These are phyloP conservation scores for Wickerhamiella pararugosa DNA, from an alignment of 1,139 yeast species.

Conservation along the genomic window DNA sequence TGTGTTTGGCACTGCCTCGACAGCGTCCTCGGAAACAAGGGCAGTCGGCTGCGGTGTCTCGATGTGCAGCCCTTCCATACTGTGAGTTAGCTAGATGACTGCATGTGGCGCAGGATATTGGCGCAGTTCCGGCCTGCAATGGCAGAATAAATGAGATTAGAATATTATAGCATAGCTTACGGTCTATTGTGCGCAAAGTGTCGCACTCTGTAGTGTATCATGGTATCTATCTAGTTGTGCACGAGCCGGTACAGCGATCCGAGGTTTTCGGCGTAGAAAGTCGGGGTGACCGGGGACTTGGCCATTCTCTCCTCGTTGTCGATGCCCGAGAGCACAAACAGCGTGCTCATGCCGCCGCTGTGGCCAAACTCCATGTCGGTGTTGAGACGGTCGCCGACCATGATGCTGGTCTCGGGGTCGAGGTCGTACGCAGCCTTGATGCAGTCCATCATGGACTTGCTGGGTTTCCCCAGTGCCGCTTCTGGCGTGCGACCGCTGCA, in stretches of 20 bases:
- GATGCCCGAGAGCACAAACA: conserved; percentile 82
- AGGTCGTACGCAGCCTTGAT: conserved; percentile 54
- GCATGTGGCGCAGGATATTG: no score
- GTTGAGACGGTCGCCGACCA: conserved; percentile 92
- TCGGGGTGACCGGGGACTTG: conserved; percentile 1
- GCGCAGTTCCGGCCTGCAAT: no score
- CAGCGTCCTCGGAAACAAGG: no score
- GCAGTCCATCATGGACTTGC: conserved; percentile 78
- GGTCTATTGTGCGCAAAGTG: no score
- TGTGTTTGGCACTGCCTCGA: no score
- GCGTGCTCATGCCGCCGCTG: conserved; percentile 68
- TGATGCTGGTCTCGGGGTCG: conserved; percentile 53
- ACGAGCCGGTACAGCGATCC: not conserved
- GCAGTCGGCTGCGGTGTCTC: no score
- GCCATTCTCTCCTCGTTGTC: conserved; percentile 51
- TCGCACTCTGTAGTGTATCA: not conserved
- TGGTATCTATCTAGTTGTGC: not conserved
- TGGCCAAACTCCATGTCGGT: conserved; percentile 90
- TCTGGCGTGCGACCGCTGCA: conserved; percentile 60
- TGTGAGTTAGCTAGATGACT: no score
- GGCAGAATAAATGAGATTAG: no score
- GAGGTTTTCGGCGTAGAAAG: conserved; percentile 3
- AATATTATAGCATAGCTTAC: no score
- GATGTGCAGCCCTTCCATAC: no score
- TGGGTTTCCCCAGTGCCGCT: conserved; percentile 82